phyloP scores from a whole-genome alignment of 1,139 yeast species.

The Magnusiomyces tetraspermus region DNA sequence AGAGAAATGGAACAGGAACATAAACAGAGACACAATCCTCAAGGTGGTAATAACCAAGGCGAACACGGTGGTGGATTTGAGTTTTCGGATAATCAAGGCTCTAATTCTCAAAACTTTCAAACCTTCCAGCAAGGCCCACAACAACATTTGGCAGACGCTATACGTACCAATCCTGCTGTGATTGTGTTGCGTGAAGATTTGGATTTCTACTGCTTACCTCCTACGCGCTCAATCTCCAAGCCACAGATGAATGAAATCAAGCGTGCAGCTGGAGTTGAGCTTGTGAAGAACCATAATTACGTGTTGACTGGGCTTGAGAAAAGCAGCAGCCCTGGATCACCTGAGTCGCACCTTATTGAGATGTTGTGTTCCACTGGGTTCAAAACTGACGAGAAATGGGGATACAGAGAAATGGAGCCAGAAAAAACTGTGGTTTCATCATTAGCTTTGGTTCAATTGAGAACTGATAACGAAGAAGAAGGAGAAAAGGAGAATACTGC shows the following conservation, averaged over 20 bases:
- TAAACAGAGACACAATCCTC: too few species aligned
- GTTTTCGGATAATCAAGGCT: slow-evolving; percentile 2
- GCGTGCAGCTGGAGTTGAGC: slow-evolving; percentile 53
- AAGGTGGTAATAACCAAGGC: neutral
- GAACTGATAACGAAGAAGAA: slow-evolving; percentile 9
- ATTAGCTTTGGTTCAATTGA: slow-evolving; percentile 64
- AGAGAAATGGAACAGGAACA: slow-evolving; percentile 34
- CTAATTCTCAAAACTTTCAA: too few species aligned
- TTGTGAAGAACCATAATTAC: slow-evolving; percentile 44
- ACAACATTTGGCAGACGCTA: slow-evolving; percentile 50
- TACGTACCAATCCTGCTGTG: slow-evolving; percentile 78
- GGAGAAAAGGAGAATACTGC: neutral
- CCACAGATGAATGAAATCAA: slow-evolving; percentile 52
- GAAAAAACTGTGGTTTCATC: slow-evolving; percentile 79
- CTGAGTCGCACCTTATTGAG: slow-evolving; percentile 88
- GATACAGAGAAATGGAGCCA: slow-evolving; percentile 76
- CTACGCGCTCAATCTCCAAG: slow-evolving; percentile 29
- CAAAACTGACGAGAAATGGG: slow-evolving; percentile 64
- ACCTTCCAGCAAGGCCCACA: too few species aligned
- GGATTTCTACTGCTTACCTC: slow-evolving; percentile 87
- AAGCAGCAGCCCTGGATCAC: slow-evolving; percentile 56
- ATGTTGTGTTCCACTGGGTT: slow-evolving; percentile 92
- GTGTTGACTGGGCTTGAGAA: slow-evolving; percentile 61
- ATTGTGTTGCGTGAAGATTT: slow-evolving; percentile 90
- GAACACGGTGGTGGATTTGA: slow-evolving; percentile 7